Evolutionary conservation across 2,329 filamentous ascomycete genomes (phyloP).

Genomic region (Scytalidium sp.): DNA sequence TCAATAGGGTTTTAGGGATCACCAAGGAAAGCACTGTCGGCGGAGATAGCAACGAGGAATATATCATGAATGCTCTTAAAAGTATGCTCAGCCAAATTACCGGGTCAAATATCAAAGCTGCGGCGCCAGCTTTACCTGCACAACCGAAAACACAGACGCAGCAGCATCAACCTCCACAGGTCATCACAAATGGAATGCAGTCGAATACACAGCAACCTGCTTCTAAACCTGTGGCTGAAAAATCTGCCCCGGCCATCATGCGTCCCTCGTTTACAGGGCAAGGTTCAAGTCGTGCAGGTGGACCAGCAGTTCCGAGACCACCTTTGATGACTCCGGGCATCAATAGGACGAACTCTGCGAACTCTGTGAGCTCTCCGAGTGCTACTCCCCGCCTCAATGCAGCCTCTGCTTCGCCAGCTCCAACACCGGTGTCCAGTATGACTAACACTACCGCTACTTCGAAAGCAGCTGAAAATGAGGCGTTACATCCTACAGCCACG

Average conservation of each 20-base stretch:
- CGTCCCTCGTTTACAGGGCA: slow-evolving; percentile 24
- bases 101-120: slow-evolving; percentile 10
- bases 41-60: slow-evolving; percentile 16
- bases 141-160: slow-evolving; percentile 8
- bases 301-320: slow-evolving; percentile 21
- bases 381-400: slow-evolving; percentile 12
- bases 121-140: slow-evolving; percentile 2
- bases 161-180: slow-evolving; percentile 10
- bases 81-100: slow-evolving; percentile 20
- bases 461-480: slow-evolving; percentile 9
- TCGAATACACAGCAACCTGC: slow-evolving; percentile 11
- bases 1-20: slow-evolving; percentile 24
- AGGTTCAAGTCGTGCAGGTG: slow-evolving; percentile 15
- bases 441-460: slow-evolving; percentile 8
- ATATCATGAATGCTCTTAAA: slow-evolving; percentile 23
- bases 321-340: slow-evolving; percentile 24
- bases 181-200: slow-evolving; percentile 18
- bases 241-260: slow-evolving; percentile 16
- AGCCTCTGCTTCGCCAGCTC: slow-evolving; percentile 19
- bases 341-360: slow-evolving; percentile 19
- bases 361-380: slow-evolving; percentile 14
- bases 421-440: slow-evolving; percentile 4
- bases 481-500: slow-evolving; percentile 9
- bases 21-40: slow-evolving; percentile 17
- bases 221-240: slow-evolving; percentile 14